phyloP scores from a whole-genome alignment of 345 rosid species.

The Ceriops decandra region DNA sequence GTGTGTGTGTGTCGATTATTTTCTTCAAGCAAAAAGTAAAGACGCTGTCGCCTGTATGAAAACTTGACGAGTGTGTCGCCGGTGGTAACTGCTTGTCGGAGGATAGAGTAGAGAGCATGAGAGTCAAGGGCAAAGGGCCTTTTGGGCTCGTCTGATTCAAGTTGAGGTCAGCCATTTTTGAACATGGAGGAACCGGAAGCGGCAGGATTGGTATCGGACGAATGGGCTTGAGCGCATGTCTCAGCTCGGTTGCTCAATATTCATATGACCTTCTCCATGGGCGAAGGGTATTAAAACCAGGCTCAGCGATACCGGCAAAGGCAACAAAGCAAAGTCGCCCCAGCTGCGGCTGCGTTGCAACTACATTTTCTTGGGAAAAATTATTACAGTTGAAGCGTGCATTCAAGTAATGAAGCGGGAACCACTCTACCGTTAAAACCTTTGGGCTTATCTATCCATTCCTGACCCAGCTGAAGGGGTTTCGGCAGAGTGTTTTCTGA shows the following conservation, averaged over 20 bases:
- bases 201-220: constrained; percentile 55
- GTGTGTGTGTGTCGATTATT: background rate
- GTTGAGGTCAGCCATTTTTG: constrained; percentile 65
- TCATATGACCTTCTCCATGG: constrained; percentile 28
- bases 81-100: constrained; percentile 43
- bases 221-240: constrained; percentile 25
- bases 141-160: constrained; percentile 31
- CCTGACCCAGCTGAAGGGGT: too few species aligned
- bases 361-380: constrained; percentile 11
- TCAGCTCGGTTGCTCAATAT: constrained; percentile 16
- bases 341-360: background rate
- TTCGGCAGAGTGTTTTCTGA: too few species aligned
- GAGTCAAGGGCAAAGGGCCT: constrained; percentile 43
- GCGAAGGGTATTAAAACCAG: constrained; percentile 17
- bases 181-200: constrained; percentile 54
- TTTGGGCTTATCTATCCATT: too few species aligned
- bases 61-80: constrained; percentile 37
- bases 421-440: too few species aligned
- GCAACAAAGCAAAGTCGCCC: too few species aligned
- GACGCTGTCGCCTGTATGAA: constrained; percentile 55
- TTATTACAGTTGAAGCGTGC: too few species aligned
- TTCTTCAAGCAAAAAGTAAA: constrained; percentile 57
- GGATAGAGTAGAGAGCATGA: constrained; percentile 43
- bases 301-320: constrained; percentile 2
- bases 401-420: too few species aligned